These are phyloP conservation scores for Tetrapisispora iriomotensis DNA, from an alignment of 805 yeast genomes.

Conservation along the genomic window DNA sequence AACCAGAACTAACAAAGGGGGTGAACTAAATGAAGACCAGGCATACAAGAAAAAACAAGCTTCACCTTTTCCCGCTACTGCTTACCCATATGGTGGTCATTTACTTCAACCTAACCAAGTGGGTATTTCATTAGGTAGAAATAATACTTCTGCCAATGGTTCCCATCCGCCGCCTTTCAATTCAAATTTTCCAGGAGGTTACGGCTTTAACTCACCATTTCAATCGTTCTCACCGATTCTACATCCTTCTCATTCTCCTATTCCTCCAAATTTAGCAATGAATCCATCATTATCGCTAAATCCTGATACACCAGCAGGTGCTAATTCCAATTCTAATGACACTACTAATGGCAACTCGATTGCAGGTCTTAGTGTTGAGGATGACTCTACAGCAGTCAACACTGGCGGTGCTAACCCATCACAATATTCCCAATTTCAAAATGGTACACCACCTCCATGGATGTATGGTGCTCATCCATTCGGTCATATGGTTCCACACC, in stretches of 20 bases:
- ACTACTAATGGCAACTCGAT: not conserved
- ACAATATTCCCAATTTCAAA: slow-evolving; percentile 11
- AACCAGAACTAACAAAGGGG: too few relatives aligned
- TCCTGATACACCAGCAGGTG: not conserved
- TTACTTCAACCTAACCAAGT: slow-evolving; percentile 20
- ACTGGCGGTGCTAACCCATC: not conserved
- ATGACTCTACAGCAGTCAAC: not conserved
- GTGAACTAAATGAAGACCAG: too few relatives aligned
- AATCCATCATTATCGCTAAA: not conserved
- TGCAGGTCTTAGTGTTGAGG: not conserved
- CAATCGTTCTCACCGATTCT: slow-evolving; percentile 27
- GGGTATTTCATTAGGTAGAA: not conserved
- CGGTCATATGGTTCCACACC: slow-evolving; percentile 22
- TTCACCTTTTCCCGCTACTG: slow-evolving; percentile 20
- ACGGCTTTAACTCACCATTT: slow-evolving; percentile 27
- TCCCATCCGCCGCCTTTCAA: slow-evolving; percentile 21
- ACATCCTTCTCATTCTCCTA: slow-evolving; percentile 18
- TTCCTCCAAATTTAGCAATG: slow-evolving; percentile 11
- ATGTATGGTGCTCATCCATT: slow-evolving; percentile 24
- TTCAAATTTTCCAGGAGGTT: slow-evolving; percentile 26
- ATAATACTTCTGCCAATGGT: slow-evolving; percentile 12
- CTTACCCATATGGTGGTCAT: slow-evolving; percentile 28
- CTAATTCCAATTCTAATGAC: not conserved
- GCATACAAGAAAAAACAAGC: too few relatives aligned
- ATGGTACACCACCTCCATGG: slow-evolving; percentile 28